phyloP scores from a whole-genome alignment of 148 eudicot genomes.

The Cornus suecica region DNA sequence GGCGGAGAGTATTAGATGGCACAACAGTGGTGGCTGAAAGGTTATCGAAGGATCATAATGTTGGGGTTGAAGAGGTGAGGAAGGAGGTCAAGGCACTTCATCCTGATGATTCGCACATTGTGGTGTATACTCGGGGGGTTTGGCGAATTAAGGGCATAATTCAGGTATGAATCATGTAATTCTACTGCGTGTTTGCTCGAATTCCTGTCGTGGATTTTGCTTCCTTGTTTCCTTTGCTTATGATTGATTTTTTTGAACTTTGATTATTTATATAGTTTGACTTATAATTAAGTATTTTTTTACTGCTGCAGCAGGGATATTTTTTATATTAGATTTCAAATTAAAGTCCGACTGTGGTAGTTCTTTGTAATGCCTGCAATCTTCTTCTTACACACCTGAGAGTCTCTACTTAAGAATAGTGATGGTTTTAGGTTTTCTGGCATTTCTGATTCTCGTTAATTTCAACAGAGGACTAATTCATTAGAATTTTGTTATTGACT shows the following conservation, averaged over 20 bases:
- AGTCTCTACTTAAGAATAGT: not conserved
- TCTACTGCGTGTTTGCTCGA: not conserved
- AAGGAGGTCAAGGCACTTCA: constrained; percentile 36
- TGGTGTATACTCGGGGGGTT: constrained; percentile 30
- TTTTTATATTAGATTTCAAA: not conserved
- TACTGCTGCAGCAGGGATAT: not conserved
- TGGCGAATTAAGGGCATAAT: constrained; percentile 40
- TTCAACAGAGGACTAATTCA: not conserved
- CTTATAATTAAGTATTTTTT: not conserved
- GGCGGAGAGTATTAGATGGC: constrained; percentile 13
- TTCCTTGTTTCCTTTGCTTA: not conserved
- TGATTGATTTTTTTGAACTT: not conserved
- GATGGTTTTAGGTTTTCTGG: not conserved
- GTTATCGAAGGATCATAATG: constrained; percentile 36
- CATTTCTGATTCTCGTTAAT: not conserved
- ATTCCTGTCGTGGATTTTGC: not conserved
- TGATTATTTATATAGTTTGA: not conserved
- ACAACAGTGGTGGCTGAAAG: constrained; percentile 27
- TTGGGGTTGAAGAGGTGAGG: constrained; percentile 35
- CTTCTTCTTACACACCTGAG: not conserved
- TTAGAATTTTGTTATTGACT: not conserved
- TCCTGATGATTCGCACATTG: constrained; percentile 35
- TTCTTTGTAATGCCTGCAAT: not conserved
- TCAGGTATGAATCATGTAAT: constrained; percentile 20
- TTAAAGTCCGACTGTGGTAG: not conserved